phyloP scores from a whole-genome alignment of 2,329 filamentous ascomycete species.

The Colletotrichum cordylinicola region DNA sequence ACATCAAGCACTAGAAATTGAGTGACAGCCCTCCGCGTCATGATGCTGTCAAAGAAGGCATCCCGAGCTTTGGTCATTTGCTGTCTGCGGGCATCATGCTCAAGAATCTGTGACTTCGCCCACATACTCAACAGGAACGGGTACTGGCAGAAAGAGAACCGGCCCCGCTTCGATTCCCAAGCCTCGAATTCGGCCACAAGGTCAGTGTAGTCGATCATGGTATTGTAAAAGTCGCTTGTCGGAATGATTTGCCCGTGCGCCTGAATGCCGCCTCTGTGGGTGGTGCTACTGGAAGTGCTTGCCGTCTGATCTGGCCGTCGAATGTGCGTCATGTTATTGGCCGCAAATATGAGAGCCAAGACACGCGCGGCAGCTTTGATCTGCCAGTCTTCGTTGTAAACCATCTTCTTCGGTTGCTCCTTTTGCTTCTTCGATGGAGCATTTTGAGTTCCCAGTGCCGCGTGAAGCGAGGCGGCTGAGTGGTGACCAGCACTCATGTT shows the following conservation, averaged over 20 bases:
- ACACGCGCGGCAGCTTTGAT: conserved; percentile 81
- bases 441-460: conserved; percentile 68
- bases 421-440: conserved; percentile 59
- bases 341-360: conserved; percentile 81
- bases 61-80: conserved; percentile 90
- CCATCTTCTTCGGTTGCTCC: conserved; percentile 59
- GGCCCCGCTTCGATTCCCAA: conserved; percentile 78
- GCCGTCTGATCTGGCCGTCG: conserved; percentile 35
- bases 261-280: conserved; percentile 46
- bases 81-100: conserved; percentile 85
- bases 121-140: conserved; percentile 91
- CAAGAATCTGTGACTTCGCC: conserved; percentile 89
- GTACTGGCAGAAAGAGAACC: conserved; percentile 91
- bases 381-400: conserved; percentile 89
- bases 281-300: conserved; percentile 21
- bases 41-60: conserved; percentile 89
- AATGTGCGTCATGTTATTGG: conserved; percentile 66
- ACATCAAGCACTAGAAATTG: conserved; percentile 81
- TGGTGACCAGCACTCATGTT: conserved; percentile 68
- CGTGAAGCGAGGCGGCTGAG: conserved; percentile 75
- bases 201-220: conserved; percentile 85
- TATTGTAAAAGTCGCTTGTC: conserved; percentile 87
- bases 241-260: conserved; percentile 72
- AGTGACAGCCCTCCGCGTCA: conserved; percentile 74
- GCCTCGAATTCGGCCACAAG: conserved; percentile 84